Evolutionary conservation across 371 early-diverging fungal species (phyloP).

Genomic region (Syncephalastrum sp.): DNA sequence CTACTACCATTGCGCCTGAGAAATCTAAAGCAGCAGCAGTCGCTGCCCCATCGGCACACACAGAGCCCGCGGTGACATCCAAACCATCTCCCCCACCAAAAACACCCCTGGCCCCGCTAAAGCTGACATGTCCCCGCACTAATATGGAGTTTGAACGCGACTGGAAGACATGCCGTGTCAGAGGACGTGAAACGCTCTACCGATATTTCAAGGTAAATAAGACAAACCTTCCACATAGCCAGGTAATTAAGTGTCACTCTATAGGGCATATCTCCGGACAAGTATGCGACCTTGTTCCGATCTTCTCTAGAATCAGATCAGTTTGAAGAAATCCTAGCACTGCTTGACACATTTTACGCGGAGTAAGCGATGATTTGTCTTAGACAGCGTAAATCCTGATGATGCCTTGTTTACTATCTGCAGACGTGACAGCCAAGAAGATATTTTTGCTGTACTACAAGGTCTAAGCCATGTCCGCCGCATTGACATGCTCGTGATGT

Average conservation of each 20-base stretch:
- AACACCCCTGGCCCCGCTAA: conserved; percentile 9
- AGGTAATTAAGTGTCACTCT: not conserved
- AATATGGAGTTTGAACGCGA: conserved; percentile 78
- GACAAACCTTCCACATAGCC: not conserved
- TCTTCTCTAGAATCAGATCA: conserved; percentile 74
- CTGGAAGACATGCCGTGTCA: conserved; percentile 63
- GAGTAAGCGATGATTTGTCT: conserved; percentile 6
- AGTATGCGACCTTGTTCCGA: conserved; percentile 59
- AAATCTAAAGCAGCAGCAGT: no score
- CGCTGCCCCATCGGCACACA: not conserved
- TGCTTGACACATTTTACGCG: conserved; percentile 43
- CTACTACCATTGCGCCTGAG: not conserved
- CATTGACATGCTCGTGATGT: conserved; percentile 70
- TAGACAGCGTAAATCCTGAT: not conserved
- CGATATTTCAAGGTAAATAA: conserved; percentile 64
- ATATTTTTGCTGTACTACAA: conserved; percentile 40
- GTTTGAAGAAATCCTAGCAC: conserved; percentile 57
- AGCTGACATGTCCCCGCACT: conserved; percentile 46
- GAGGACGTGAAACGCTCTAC: conserved; percentile 54
- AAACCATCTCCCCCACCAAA: conserved; percentile 1
- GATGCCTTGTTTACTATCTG: not conserved
- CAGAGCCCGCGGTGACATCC: not conserved
- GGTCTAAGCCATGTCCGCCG: conserved; percentile 58
- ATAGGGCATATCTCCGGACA: conserved; percentile 50
- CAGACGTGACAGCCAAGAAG: conserved; percentile 29